Evolutionary conservation across 2,329 filamentous ascomycete genomes (phyloP).

Genomic region (Knufia fluminis): DNA sequence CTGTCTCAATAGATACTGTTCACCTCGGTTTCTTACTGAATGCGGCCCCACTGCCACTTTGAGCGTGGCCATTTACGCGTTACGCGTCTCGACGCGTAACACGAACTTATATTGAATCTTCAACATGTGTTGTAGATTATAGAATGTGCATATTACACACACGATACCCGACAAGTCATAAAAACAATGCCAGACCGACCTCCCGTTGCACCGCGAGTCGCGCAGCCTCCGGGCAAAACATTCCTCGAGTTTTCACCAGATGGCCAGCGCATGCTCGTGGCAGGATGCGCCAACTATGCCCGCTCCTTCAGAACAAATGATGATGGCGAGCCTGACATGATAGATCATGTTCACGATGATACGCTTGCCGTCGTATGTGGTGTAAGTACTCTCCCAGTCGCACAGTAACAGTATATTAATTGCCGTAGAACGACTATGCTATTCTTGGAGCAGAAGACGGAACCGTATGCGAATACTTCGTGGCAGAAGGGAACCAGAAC

Average conservation of each 20-base stretch:
- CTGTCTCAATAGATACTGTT: no score
- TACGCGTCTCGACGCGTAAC: background rate
- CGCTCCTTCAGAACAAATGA: conserved; percentile 86
- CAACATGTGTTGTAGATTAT: background rate
- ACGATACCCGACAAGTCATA: background rate
- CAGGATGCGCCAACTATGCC: conserved; percentile 86
- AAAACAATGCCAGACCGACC: conserved; percentile 21
- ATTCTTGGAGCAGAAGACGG: conserved; percentile 88
- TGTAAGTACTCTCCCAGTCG: conserved; percentile 9
- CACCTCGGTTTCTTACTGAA: no score
- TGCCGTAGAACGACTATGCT: conserved; percentile 62
- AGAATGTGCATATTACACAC: background rate
- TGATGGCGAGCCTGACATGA: conserved; percentile 82
- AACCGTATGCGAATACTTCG: conserved; percentile 87
- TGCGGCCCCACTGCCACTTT: no score
- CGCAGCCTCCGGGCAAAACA: conserved; percentile 72
- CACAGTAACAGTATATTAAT: background rate
- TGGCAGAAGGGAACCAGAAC: conserved; percentile 50
- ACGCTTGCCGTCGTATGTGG: conserved; percentile 68
- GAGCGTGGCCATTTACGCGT: conserved; percentile 1
- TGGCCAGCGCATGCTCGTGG: conserved; percentile 77
- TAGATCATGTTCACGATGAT: conserved; percentile 83
- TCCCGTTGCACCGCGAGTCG: conserved; percentile 18
- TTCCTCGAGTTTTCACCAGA: conserved; percentile 83
- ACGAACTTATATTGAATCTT: background rate